Percentiles rank a stretch among this genome's conserved stretches.
Evolutionary conservation across 164 flowering plant species (phyloP).

Genomic region (Paratinospora sagittata): DNA sequence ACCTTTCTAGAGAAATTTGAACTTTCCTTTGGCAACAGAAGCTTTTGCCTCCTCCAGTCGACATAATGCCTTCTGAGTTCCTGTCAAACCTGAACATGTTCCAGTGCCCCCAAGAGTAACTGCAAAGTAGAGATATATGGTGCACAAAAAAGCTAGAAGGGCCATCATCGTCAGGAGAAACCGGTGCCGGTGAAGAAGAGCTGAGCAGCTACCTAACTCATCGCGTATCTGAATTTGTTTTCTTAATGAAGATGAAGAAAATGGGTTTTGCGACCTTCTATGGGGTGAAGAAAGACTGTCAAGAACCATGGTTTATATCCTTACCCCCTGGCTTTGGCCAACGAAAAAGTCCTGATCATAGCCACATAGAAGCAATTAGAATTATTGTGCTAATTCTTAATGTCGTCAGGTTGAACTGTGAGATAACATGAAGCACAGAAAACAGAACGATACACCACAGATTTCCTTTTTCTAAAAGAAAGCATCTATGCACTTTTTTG

Average conservation of each 20-base stretch:
- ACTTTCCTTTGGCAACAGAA: conserved; percentile 32
- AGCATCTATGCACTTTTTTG: no score
- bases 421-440: neutral
- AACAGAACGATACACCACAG: neutral
- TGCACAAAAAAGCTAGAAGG: conserved; percentile 56
- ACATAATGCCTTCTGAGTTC: conserved; percentile 44
- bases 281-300: conserved; percentile 22
- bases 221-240: conserved; percentile 33
- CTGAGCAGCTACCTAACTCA: conserved; percentile 54
- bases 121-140: conserved; percentile 73
- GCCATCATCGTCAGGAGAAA: conserved; percentile 58
- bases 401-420: neutral
- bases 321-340: neutral
- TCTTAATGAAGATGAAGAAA: conserved; percentile 37
- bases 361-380: neutral
- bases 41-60: conserved; percentile 39
- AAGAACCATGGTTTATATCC: conserved; percentile 12
- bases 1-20: conserved; percentile 39
- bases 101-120: conserved; percentile 50
- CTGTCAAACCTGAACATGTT: conserved; percentile 49
- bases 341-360: neutral
- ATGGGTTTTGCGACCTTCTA: conserved; percentile 35
- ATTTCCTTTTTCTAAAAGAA: neutral
- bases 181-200: conserved; percentile 55
- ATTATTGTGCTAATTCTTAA: no score